Conservation (phyloP, 2,329 filamentous ascomycete genomes). For the Thermothelomyces thermophilus region DNA sequence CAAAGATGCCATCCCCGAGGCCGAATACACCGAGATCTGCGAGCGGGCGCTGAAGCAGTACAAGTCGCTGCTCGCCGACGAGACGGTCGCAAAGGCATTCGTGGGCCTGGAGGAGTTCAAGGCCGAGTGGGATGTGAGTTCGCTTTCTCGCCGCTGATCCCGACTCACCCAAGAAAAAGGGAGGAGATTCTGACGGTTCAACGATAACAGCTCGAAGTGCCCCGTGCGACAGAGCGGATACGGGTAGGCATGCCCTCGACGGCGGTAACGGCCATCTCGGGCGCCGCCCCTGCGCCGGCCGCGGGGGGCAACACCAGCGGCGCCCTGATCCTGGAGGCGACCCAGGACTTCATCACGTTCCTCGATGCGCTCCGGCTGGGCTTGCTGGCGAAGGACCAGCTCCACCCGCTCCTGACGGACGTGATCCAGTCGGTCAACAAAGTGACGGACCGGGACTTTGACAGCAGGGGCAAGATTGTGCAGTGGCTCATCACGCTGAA, state of each 20-base stretch:
- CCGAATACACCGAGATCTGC: conserved; percentile 94
- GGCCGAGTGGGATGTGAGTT: conserved; percentile 76
- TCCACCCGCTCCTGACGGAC: conserved; percentile 92
- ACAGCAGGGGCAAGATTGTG: conserved; percentile 92
- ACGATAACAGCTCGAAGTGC: conserved; percentile 73
- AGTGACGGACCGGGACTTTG: conserved; percentile 91
- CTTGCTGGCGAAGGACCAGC: conserved; percentile 85
- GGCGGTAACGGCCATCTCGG: conserved; percentile 51
- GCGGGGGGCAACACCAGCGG: conserved; percentile 45
- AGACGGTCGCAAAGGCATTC: conserved; percentile 83
- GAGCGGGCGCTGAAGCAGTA: conserved; percentile 92
- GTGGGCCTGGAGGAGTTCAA: conserved; percentile 88
- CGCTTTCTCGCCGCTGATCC: no score
- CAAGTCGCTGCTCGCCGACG: conserved; percentile 85
- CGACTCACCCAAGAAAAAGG: no score
- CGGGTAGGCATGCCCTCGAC: conserved; percentile 91
- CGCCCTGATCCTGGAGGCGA: conserved; percentile 76
- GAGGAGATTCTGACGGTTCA: conserved; percentile 7
- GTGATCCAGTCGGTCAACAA: conserved; percentile 97
- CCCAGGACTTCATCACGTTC: conserved; percentile 98
- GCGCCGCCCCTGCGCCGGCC: conserved; percentile 37
- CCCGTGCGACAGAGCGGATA: conserved; percentile 85
- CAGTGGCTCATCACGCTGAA: conserved; percentile 97
- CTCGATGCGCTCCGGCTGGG: conserved; percentile 90
- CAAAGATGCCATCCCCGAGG: conserved; percentile 86